These are phyloP conservation scores for Mycena capillaripes DNA, from an alignment of 768 basidiomycete genomes.

Conservation along the genomic window DNA sequence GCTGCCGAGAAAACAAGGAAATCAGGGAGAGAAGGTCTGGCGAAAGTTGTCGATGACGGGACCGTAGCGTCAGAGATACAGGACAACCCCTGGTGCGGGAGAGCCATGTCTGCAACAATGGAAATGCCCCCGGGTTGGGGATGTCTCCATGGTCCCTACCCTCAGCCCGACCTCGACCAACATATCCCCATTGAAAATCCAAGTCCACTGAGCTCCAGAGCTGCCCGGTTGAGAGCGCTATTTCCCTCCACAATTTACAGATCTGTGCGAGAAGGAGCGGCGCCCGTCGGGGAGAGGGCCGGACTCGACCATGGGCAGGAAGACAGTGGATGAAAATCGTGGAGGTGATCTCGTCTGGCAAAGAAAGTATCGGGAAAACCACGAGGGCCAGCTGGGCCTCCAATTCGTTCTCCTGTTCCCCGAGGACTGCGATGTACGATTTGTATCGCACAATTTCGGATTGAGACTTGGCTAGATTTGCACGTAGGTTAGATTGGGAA, in stretches of 20 bases:
- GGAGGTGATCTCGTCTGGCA: neutral
- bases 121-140: neutral
- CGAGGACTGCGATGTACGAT: neutral
- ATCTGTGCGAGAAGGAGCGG: conserved; percentile 5
- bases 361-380: neutral
- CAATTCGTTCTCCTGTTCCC: neutral
- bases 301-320: neutral
- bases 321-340: neutral
- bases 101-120: neutral
- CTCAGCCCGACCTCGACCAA: neutral
- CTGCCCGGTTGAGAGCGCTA: neutral
- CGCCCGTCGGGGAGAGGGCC: neutral
- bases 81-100: neutral
- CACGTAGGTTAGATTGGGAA: neutral
- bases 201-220: neutral
- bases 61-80: neutral
- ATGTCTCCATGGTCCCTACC: no score
- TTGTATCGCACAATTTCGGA: neutral
- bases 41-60: neutral
- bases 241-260: neutral
- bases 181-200: neutral
- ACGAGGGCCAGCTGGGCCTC: neutral
- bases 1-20: neutral
- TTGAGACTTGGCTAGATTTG: neutral
- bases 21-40: neutral